Percentiles rank a stretch among this genome's conserved stretches.
Conservation (phyloP, 169 alveolate species). For the Ichthyophthirius multifiliis region DNA sequence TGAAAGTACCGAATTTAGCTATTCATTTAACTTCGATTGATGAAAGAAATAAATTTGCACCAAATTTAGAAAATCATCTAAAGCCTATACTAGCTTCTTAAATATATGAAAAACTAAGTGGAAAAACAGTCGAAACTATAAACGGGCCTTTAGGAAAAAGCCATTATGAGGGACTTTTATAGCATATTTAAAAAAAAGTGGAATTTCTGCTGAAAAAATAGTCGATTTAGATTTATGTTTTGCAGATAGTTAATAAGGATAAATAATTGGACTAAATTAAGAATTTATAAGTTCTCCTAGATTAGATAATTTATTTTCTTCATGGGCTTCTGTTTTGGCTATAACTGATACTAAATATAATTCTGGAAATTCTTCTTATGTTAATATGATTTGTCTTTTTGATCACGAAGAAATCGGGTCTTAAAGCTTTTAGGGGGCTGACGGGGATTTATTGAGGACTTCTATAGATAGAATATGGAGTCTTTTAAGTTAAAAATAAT, state of each 20-base stretch:
- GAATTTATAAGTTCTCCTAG: constrained; percentile 94
- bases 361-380: constrained; percentile 45
- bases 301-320: constrained; percentile 91
- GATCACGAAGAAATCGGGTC: constrained; percentile 97
- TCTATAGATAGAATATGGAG: constrained; percentile 66
- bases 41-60: constrained; percentile 75
- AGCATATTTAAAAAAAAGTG: constrained; percentile 46
- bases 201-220: constrained; percentile 48
- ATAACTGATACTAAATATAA: constrained; percentile 65
- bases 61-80: constrained; percentile 55
- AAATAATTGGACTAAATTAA: constrained; percentile 91
- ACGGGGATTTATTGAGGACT: constrained; percentile 71
- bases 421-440: constrained; percentile 90
- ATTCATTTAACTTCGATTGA: constrained; percentile 89
- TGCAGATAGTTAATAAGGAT: constrained; percentile 89
- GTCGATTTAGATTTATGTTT: constrained; percentile 89
- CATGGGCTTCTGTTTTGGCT: constrained; percentile 88
- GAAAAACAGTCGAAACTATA: constrained; percentile 22
- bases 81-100: constrained; percentile 51
- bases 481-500: not conserved
- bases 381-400: constrained; percentile 77
- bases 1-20: constrained; percentile 93
- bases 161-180: constrained; percentile 48
- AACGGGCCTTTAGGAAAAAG: constrained; percentile 42
- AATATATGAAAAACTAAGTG: constrained; percentile 42